Conservation (phyloP, 768 basidiomycete species). For the Lactarius evosmus region DNA sequence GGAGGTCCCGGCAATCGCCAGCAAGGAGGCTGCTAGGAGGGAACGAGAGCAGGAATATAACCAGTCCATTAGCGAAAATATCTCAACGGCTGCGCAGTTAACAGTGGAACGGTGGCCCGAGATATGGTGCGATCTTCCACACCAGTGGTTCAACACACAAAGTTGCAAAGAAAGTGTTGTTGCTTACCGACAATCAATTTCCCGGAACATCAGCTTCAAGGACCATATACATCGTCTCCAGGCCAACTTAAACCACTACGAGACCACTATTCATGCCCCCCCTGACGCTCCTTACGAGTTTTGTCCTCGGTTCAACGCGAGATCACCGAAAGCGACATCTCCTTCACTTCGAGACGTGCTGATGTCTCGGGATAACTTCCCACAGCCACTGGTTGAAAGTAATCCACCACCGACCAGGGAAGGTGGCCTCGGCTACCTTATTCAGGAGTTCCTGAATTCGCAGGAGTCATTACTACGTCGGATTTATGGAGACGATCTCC, state of each 20-base stretch:
- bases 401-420: neutral
- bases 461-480: neutral
- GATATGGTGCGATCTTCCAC: neutral
- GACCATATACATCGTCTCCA: neutral
- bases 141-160: neutral
- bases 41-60: neutral
- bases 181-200: neutral
- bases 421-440: neutral
- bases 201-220: neutral
- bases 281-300: neutral
- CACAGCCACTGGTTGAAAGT: neutral
- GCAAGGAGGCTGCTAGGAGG: neutral
- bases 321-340: neutral
- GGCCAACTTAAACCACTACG: neutral
- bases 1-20: neutral
- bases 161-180: neutral
- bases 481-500: slow-evolving; percentile 6
- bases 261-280: neutral
- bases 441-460: neutral
- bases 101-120: neutral
- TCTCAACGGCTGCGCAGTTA: neutral
- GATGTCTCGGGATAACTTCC: neutral
- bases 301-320: neutral
- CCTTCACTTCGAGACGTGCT: neutral
- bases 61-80: neutral